Percentiles rank a stretch among this genome's conserved stretches.
Evolutionary conservation across 257 asterid species (phyloP).

Genomic region (Solanum chmielewskii): DNA sequence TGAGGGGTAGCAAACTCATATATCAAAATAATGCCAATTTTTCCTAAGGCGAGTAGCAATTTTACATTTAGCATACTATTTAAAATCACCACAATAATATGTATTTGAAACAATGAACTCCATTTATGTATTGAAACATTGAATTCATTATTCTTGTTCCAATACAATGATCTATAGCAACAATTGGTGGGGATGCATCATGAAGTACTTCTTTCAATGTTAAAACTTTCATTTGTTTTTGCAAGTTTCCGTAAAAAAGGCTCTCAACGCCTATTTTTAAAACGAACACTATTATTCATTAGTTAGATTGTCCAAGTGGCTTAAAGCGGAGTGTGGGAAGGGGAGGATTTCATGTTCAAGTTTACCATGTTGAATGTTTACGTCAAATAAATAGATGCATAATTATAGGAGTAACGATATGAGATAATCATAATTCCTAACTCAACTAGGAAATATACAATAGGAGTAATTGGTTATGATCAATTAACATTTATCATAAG

Average conservation of each 20-base stretch:
- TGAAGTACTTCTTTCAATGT: neutral
- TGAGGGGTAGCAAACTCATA: constrained; percentile 8
- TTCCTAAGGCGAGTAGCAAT: constrained; percentile 12
- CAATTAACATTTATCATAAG: neutral
- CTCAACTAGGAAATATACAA: neutral
- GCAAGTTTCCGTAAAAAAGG: neutral
- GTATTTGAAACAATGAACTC: neutral
- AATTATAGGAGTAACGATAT: neutral
- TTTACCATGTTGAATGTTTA: too few relatives aligned
- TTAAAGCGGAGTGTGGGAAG: neutral
- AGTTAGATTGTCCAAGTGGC: neutral
- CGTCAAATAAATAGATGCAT: too few relatives aligned
- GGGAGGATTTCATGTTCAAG: neutral
- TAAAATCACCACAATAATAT: constrained; percentile 28
- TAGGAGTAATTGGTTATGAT: neutral
- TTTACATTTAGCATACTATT: neutral
- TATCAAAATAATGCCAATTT: constrained; percentile 17
- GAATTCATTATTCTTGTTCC: neutral
- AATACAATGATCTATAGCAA: neutral
- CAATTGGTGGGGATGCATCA: neutral
- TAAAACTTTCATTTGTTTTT: neutral
- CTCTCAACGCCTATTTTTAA: neutral
- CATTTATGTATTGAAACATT: neutral
- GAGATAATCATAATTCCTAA: neutral
- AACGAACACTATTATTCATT: neutral